Base-by-base conservation (phyloP, 140 eudicot species). In the Cichorium intybus region DNA sequence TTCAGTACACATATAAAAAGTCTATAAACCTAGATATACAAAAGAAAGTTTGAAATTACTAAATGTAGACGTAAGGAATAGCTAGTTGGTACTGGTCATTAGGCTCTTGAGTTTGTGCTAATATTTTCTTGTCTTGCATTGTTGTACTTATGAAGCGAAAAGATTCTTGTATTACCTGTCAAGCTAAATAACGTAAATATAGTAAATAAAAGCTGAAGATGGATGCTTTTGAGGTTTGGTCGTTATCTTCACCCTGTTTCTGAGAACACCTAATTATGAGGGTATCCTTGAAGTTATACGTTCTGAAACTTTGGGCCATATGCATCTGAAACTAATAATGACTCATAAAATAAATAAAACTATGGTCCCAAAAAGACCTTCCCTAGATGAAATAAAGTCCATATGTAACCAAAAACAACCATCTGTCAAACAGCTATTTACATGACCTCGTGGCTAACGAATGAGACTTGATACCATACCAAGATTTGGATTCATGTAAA, bases 301-400 rank as follows among this genome's bases (percentile, higher is more conserved):
- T 37, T 37, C 46, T 37, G 46, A 37, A 37, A 10, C n/a, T 37
- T 10, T 9, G n/a, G 46, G 11, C 46, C 46, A 37, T 37, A 9
- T 37, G n/a, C n/a, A 37, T 10, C 10, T 37, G 18, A 69, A 24
- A 7, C 27, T 55, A 41, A 68, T 55, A 7, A 41, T 41, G 39
- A 18, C 16, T 26, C 10, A 8, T 29, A 57, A 45, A 41, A 18
- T 68, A 41, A 55, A 27, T 33, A 41, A 56, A 11, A 14, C n/a
- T 56, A 16, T 26, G 58, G 74, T 18, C 21, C 17, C 48, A 29
- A 68, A 68, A 56, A 27, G 34, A 45, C 66, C 74, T 56, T 28
- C 66, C 57, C 66, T 34, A 20, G 73, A 68, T 54, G 73, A 37
- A 45, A 24, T 55, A 22, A 22, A 55, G 22, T 35, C 73, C 66